Evolutionary conservation across 192 early-diverging fungal genomes (phyloP).

Genomic region (Linderina pennispora): DNA sequence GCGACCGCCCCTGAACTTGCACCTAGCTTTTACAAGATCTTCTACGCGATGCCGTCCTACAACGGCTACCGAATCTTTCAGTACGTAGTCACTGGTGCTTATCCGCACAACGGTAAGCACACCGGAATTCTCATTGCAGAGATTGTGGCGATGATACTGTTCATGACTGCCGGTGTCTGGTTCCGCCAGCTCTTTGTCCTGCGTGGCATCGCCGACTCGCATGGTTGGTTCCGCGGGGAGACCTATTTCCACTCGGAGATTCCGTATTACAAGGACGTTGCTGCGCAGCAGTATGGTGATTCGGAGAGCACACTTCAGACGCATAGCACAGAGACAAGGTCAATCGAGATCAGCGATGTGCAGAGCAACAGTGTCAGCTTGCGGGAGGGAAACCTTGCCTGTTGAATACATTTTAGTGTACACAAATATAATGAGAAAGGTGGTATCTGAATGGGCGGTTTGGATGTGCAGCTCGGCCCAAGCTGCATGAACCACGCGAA

Average conservation of each 20-base stretch:
- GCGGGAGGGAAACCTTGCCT: no score
- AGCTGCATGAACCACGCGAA: no score
- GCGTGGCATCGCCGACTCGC: slow-evolving; percentile 6
- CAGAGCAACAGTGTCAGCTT: no score
- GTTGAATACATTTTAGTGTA: no score
- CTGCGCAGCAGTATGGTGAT: no score
- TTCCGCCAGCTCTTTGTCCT: slow-evolving; percentile 10
- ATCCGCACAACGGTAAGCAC: slow-evolving; percentile 27
- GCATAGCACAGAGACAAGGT: no score
- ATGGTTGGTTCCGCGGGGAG: slow-evolving; percentile 20
- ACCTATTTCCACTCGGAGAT: slow-evolving; percentile 15
- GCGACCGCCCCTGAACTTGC: slow-evolving; percentile 34
- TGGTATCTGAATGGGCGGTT: no score
- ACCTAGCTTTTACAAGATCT: slow-evolving; percentile 33
- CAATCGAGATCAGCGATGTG: no score
- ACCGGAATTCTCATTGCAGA: slow-evolving; percentile 42
- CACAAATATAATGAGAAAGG: no score
- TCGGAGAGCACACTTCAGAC: no score
- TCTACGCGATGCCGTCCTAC: slow-evolving; percentile 45
- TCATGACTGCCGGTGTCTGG: slow-evolving; percentile 24
- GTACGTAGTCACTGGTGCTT: slow-evolving; percentile 37
- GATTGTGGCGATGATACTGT: slow-evolving; percentile 14
- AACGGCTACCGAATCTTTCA: slow-evolving; percentile 43
- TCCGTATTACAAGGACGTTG: slow-evolving; percentile 27
- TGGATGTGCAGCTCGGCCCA: no score